Evolutionary conservation across 306 rosid species (phyloP), one percentile per base, ranked within the genome.

Genomic region (Fragaria vesca): DNA sequence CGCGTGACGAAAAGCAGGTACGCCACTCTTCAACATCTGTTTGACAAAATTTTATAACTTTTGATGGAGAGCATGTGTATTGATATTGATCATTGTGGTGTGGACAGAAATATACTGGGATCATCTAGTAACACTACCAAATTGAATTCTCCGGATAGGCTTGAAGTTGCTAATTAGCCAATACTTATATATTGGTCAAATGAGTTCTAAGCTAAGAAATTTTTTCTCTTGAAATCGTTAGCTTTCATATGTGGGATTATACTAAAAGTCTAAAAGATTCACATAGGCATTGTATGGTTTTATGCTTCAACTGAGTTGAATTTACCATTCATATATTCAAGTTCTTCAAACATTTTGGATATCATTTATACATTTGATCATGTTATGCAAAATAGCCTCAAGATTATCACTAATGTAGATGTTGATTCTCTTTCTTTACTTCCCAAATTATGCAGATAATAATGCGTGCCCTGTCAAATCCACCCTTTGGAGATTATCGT

Each of bases 1-100:
- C 93, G 50, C 90, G 96, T 40, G 97, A 92, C 81, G 98, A 92
- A 83, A 95, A 92, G 68, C 86, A 85, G 97, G 97, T 91, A 73
- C 45, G 18, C 3, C 16, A 30, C 32, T 46, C 18, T 75, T 47
- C 62, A 57, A 36, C 26, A 20, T 9, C 4, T 36, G 20, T 65
- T 65, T 38, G 30, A 17, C 71, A 16, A 18, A 66, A 38, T 38
- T 26, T 16, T 21, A 43, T 11, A 6, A 1, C 12, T 3, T 21
- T 13, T 6, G 78, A 20, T 60, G 43, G 78, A 28, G 43, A 26
- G 26, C 50, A 47, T 13, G 77, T 50, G 13, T 17, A 40, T 60
- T 74, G 69, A 60, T 24, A 5, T 13, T 47, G 11, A 60, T 8
- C 16, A 34, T 10, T 32, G 24, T 55, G 15, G 57, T 55, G 36